Conservation (phyloP, 208 protist species). For the Leishmania tarentolae region DNA sequence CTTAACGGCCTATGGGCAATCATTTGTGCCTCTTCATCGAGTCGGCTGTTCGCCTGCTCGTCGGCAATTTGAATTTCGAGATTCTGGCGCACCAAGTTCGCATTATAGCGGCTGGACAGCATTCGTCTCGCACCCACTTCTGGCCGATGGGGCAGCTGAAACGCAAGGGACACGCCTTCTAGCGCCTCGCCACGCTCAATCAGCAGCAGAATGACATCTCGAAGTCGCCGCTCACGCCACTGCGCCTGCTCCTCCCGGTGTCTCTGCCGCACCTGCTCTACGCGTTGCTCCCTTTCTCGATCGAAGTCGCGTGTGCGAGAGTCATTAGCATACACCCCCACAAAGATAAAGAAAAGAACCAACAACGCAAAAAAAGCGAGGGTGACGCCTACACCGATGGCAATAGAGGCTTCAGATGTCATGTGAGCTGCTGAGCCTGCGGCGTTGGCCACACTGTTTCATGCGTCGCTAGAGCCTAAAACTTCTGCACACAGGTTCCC, state of each 20-base stretch:
- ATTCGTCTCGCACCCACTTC: constrained; percentile 31
- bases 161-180: constrained; percentile 46
- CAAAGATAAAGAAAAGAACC: neutral
- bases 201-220: constrained; percentile 50
- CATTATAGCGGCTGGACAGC: constrained; percentile 11
- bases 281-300: constrained; percentile 27
- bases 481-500: neutral
- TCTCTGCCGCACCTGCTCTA: constrained; percentile 18
- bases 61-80: constrained; percentile 21
- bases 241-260: constrained; percentile 37
- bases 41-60: constrained; percentile 23
- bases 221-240: constrained; percentile 49
- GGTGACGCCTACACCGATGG: constrained; percentile 18
- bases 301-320: constrained; percentile 1
- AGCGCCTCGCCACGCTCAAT: constrained; percentile 42
- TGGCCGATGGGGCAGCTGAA: constrained; percentile 32
- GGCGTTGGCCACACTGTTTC: neutral
- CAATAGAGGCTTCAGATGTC: neutral
- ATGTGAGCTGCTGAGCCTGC: constrained; percentile 1
- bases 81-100: constrained; percentile 9
- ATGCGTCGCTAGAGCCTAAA: neutral
- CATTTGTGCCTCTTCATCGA: constrained; percentile 25
- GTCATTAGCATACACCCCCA: constrained; percentile 13
- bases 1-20: constrained; percentile 29
- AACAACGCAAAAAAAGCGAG: constrained; percentile 14